Evolutionary conservation across 148 eudicot species (phyloP).

Genomic region (Silene latifolia): DNA sequence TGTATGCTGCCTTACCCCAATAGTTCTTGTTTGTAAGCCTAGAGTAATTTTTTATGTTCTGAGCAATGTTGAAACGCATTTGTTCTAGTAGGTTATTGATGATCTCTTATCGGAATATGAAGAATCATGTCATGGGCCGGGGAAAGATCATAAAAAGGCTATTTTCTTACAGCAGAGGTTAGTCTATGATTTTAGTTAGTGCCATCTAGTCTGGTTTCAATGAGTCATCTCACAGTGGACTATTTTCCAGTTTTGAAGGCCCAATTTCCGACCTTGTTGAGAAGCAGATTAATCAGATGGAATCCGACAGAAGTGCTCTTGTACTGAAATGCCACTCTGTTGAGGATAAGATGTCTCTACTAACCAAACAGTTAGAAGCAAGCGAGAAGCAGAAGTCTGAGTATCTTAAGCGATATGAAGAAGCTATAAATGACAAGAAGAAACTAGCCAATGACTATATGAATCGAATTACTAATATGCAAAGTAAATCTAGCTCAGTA

Average conservation of each 20-base stretch:
- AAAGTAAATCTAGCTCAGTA: slow-evolving; percentile 63
- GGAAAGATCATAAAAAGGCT: slow-evolving; percentile 66
- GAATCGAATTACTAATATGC: slow-evolving; percentile 62
- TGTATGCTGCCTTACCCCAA: not conserved
- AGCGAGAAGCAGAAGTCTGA: slow-evolving; percentile 87
- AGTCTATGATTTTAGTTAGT: slow-evolving; percentile 16
- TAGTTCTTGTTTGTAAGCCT: not conserved
- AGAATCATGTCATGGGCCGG: slow-evolving; percentile 78
- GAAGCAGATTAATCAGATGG: slow-evolving; percentile 80
- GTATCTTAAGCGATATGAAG: slow-evolving; percentile 85
- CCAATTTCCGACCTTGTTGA: slow-evolving; percentile 69
- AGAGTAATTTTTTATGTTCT: slow-evolving; percentile 6
- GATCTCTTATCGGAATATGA: slow-evolving; percentile 71
- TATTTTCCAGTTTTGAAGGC: slow-evolving; percentile 72
- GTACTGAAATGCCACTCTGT: slow-evolving; percentile 64
- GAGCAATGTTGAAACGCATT: slow-evolving; percentile 8
- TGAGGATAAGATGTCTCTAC: slow-evolving; percentile 73
- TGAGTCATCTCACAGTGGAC: slow-evolving; percentile 16
- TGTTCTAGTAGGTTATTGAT: slow-evolving; percentile 62
- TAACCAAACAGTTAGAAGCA: slow-evolving; percentile 83
- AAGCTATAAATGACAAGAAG: slow-evolving; percentile 78
- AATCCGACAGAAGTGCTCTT: slow-evolving; percentile 69
- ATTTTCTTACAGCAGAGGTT: slow-evolving; percentile 76
- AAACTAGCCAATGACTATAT: slow-evolving; percentile 75
- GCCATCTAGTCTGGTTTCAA: not conserved